phyloP scores from a whole-genome alignment of 805 yeast species.

The Starmerella potacharoeniae region DNA sequence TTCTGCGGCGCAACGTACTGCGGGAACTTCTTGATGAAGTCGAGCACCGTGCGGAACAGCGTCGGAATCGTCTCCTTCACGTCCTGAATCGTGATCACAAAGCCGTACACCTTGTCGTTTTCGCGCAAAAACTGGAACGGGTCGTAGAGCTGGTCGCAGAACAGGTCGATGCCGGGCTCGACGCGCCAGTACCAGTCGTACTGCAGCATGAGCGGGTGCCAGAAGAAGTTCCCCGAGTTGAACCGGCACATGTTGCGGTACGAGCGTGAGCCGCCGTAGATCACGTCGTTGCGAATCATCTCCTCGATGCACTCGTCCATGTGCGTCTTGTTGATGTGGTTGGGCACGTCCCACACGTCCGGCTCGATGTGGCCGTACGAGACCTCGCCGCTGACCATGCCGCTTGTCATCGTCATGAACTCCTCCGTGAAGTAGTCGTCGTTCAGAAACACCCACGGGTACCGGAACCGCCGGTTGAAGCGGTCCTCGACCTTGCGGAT shows the following conservation, averaged over 20 bases:
- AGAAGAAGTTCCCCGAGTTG: constrained; percentile 82
- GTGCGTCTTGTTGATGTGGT: constrained; percentile 48
- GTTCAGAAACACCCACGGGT: constrained; percentile 93
- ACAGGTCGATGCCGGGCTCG: constrained; percentile 83
- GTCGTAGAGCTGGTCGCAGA: constrained; percentile 62
- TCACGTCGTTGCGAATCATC: constrained; percentile 38
- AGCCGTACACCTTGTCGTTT: constrained; percentile 71
- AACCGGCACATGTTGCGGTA: constrained; percentile 93
- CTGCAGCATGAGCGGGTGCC: constrained; percentile 55
- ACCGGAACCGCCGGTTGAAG: constrained; percentile 66
- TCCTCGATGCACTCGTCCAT: constrained; percentile 39
- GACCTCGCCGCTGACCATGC: constrained; percentile 64
- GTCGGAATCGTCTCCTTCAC: constrained; percentile 78
- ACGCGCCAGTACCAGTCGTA: constrained; percentile 92
- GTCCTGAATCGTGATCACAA: constrained; percentile 73
- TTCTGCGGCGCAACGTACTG: constrained; percentile 54
- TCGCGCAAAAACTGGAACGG: constrained; percentile 73
- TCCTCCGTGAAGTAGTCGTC: constrained; percentile 77
- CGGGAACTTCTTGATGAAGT: constrained; percentile 49
- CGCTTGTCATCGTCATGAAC: constrained; percentile 55
- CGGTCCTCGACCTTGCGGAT: constrained; percentile 86
- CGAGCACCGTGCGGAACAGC: constrained; percentile 62
- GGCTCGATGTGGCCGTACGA: constrained; percentile 70
- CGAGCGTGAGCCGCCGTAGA: constrained; percentile 55
- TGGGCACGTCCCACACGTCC: constrained; percentile 76